phyloP scores from a whole-genome alignment of 176 grass and related monocot genomes.

The Urochloa ruziziensis region DNA sequence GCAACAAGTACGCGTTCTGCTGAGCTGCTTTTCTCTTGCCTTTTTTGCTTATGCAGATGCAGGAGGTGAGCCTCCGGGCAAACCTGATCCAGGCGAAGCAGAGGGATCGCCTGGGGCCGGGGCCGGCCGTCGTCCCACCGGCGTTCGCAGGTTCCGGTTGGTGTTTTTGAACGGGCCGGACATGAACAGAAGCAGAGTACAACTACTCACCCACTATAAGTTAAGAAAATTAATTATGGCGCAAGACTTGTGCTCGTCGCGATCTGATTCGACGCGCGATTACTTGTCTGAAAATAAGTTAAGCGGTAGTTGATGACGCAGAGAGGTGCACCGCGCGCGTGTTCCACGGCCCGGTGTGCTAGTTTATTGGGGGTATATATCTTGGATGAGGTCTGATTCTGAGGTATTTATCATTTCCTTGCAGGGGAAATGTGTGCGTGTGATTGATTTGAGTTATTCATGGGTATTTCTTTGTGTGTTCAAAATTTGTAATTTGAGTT shows the following conservation, averaged over 20 bases:
- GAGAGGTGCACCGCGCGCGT: neutral
- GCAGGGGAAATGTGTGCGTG: neutral
- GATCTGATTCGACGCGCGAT: neutral
- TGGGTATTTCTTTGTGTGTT: neutral
- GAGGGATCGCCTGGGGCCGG: conserved; percentile 5
- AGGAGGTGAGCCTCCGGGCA: conserved; percentile 72
- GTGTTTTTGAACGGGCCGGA: conserved; percentile 32
- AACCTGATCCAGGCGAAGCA: conserved; percentile 67
- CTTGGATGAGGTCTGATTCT: neutral
- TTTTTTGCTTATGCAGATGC: conserved; percentile 48
- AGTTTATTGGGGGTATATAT: neutral
- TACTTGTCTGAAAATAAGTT: conserved; percentile 11
- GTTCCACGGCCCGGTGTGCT: neutral
- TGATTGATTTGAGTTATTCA: neutral
- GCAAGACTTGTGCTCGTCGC: neutral
- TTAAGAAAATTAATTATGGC: conserved; percentile 10
- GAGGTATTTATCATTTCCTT: conserved; percentile 3
- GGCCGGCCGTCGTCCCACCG: neutral
- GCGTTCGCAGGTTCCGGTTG: conserved; percentile 20
- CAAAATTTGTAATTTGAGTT: neutral
- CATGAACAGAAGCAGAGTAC: neutral
- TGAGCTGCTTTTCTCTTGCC: neutral
- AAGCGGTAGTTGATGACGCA: neutral
- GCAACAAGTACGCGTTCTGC: too few species aligned
- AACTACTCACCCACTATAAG: conserved; percentile 15